Evolutionary conservation across 306 rosid genomes (phyloP).

Genomic region (Casuarina equisetifolia): DNA sequence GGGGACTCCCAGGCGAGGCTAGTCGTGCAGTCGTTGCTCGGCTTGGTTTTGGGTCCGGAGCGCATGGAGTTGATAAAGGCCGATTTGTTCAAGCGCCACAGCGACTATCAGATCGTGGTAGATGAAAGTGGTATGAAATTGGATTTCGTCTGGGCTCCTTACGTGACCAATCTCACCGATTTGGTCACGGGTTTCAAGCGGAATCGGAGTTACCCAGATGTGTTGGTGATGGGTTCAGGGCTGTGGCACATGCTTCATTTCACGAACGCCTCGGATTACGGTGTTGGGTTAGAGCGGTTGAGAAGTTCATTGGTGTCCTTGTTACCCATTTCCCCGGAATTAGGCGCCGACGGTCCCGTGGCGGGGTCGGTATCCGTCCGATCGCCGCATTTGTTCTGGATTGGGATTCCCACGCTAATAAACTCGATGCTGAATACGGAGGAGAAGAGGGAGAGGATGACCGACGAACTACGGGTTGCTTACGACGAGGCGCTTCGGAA

Average conservation of each 20-base stretch:
- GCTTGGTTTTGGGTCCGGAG: conserved; percentile 55
- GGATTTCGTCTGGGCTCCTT: conserved; percentile 93
- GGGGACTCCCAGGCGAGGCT: conserved; percentile 90
- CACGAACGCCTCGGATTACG: conserved; percentile 63
- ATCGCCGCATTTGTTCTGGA: conserved; percentile 83
- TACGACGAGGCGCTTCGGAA: conserved; percentile 53
- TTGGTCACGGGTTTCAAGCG: conserved; percentile 48
- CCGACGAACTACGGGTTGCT: conserved; percentile 48
- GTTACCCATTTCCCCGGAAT: conserved; percentile 55
- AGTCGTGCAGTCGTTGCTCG: conserved; percentile 51
- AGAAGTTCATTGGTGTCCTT: conserved; percentile 50
- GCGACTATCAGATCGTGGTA: conserved; percentile 62
- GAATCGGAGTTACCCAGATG: conserved; percentile 66
- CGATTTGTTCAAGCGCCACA: conserved; percentile 69
- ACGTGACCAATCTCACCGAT: conserved; percentile 55
- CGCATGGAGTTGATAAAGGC: conserved; percentile 39
- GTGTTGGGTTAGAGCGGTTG: conserved; percentile 36
- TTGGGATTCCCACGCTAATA: conserved; percentile 76
- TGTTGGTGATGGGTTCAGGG: conserved; percentile 79
- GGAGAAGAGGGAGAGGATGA: conserved; percentile 91
- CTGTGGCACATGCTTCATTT: conserved; percentile 85
- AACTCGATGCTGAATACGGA: conserved; percentile 82
- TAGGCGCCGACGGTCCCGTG: conserved; percentile 39
- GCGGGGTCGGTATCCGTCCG: conserved; percentile 47
- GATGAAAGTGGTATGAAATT: conserved; percentile 65